phyloP scores from a whole-genome alignment of 2,329 filamentous ascomycete genomes.

The Penicillium sp. region DNA sequence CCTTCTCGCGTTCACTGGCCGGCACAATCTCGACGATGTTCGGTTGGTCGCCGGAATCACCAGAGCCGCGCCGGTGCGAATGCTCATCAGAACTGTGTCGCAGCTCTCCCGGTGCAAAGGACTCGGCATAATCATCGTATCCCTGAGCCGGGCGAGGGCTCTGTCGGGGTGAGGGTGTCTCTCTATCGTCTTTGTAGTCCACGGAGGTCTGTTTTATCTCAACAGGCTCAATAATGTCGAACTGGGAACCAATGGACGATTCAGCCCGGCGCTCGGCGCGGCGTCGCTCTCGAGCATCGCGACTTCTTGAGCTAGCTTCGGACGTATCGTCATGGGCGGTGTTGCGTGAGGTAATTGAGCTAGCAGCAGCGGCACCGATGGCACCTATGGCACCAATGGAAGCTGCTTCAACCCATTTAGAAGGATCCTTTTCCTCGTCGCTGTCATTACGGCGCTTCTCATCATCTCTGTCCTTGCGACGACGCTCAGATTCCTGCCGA shows the following conservation, averaged over 20 bases:
- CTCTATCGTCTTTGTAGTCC: conserved; percentile 15
- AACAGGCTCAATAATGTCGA: conserved; percentile 16
- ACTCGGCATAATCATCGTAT: conserved; percentile 42
- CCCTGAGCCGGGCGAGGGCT: conserved; percentile 31
- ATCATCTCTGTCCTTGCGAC: conserved; percentile 18
- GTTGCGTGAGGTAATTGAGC: conserved; percentile 38
- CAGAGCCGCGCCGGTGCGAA: conserved; percentile 12
- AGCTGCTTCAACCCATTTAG: conserved; percentile 37
- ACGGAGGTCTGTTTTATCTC: conserved; percentile 16
- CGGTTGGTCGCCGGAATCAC: conserved; percentile 22
- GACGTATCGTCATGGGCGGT: conserved; percentile 26
- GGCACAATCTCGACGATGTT: conserved; percentile 32
- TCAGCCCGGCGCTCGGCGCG: conserved; percentile 29
- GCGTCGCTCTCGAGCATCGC: conserved; percentile 36
- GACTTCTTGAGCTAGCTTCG: conserved; percentile 31
- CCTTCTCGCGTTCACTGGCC: conserved; percentile 20
- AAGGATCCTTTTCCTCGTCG: conserved; percentile 27
- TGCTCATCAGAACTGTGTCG: conserved; percentile 39
- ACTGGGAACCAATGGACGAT: conserved; percentile 23
- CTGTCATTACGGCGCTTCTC: conserved; percentile 14
- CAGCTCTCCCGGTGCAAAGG: conserved; percentile 40
- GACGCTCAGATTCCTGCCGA: conserved; percentile 15
- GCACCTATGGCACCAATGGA: conserved; percentile 50
- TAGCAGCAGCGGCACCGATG: conserved; percentile 46
- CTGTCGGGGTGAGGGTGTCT: conserved; percentile 29